A percentile compares a stretch with the other conserved stretches of the same genome.
These are phyloP conservation scores for Alternaria ventricosa DNA, from an alignment of 2,329 filamentous ascomycete species.

Conservation along the genomic window DNA sequence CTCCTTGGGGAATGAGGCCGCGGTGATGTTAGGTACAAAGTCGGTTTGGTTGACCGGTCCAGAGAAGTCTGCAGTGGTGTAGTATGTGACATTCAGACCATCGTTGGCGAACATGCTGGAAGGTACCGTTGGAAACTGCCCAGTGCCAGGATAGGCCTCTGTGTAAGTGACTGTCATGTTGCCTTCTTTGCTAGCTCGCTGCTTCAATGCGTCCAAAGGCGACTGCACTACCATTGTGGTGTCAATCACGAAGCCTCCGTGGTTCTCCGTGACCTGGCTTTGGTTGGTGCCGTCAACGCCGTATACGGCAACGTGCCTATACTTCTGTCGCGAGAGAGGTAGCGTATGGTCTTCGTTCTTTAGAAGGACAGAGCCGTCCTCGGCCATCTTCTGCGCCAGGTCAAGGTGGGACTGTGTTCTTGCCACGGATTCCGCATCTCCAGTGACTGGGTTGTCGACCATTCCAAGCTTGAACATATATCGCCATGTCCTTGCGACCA, in stretches of 20 bases:
- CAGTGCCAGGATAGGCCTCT: conserved; percentile 1
- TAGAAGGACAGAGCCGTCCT: neutral
- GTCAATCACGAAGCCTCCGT: neutral
- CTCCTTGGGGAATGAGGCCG: neutral
- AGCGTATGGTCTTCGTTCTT: neutral
- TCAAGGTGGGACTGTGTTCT: neutral
- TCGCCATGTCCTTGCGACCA: neutral
- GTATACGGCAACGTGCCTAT: neutral
- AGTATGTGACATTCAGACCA: neutral
- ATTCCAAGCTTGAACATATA: neutral
- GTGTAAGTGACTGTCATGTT: conserved; percentile 7
- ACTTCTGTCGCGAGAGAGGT: neutral
- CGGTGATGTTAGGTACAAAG: neutral
- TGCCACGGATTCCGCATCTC: neutral
- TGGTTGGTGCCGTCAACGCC: neutral
- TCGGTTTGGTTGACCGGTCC: neutral
- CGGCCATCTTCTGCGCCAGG: neutral
- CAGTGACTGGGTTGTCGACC: neutral
- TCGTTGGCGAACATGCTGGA: neutral
- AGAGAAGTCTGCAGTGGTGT: neutral
- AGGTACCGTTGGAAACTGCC: neutral
- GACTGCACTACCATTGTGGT: neutral
- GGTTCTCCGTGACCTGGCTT: neutral
- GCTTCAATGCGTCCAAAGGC: neutral
- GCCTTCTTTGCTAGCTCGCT: conserved; percentile 1